phyloP scores from a whole-genome alignment of 306 rosid species.

The Crataegus laevigata region DNA sequence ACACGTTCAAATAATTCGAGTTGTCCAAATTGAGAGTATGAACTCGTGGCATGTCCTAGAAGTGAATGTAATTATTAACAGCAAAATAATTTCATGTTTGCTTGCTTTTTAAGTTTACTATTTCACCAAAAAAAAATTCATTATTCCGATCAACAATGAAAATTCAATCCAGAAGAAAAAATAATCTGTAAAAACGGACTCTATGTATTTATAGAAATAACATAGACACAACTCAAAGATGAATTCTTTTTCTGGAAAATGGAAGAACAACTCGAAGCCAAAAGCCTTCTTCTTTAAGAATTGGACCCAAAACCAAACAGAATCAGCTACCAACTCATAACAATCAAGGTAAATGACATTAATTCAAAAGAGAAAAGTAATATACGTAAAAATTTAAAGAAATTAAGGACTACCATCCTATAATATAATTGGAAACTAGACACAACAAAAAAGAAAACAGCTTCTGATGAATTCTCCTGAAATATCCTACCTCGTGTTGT shows the following conservation, averaged over 20 bases:
- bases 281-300: not conserved
- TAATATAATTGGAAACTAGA: too few relatives aligned
- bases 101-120: not conserved
- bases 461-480: not conserved
- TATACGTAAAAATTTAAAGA: not conserved
- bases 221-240: not conserved
- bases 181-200: not conserved
- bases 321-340: not conserved
- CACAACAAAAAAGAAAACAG: not conserved
- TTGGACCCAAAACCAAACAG: not conserved
- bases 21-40: not conserved
- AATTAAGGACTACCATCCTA: not conserved
- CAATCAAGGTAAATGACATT: not conserved
- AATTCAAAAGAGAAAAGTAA: not conserved
- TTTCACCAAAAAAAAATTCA: not conserved
- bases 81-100: not conserved
- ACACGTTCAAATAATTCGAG: not conserved
- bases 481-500: conserved; percentile 56
- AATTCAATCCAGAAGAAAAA: not conserved
- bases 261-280: not conserved
- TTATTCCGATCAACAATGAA: not conserved
- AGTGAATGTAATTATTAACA: not conserved
- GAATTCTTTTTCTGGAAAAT: not conserved
- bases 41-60: not conserved
- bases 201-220: not conserved